phyloP scores from a whole-genome alignment of 345 rosid genomes.

The Cardiospermum halicacabum region DNA sequence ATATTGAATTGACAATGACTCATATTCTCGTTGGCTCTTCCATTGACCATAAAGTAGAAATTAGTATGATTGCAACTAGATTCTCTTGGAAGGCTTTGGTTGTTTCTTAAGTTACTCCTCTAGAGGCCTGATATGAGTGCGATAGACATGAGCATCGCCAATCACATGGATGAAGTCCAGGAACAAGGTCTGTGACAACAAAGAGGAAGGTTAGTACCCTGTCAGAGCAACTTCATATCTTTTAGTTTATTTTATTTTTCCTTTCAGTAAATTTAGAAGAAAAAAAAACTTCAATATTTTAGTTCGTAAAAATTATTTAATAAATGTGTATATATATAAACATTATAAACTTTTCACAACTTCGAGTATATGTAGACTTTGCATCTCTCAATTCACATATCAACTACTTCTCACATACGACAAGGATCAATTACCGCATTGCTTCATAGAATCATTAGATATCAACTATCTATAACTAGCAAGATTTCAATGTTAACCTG shows the following conservation, averaged over 20 bases:
- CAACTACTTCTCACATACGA: no score
- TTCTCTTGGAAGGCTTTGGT: conserved; percentile 82
- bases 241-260: no score
- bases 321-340: not conserved
- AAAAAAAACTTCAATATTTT: not conserved
- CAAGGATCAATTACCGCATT: not conserved
- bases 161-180: conserved; percentile 78
- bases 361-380: not conserved
- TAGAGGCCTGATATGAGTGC: conserved; percentile 73
- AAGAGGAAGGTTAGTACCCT: conserved; percentile 5
- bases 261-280: no score
- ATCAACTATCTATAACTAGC: not conserved
- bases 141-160: conserved; percentile 94
- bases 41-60: conserved; percentile 4
- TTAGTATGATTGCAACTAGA: conserved; percentile 68
- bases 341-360: not conserved
- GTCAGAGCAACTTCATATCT: no score
- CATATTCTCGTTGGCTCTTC: conserved; percentile 33
- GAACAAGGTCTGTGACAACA: conserved; percentile 59
- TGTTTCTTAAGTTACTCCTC: conserved; percentile 87
- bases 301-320: not conserved
- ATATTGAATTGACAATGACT: conserved; percentile 66
- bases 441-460: not conserved
- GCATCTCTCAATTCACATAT: not conserved
- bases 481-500: conserved; percentile 42